Conservation (phyloP, 768 basidiomycete species). For the Serendipita indica region DNA sequence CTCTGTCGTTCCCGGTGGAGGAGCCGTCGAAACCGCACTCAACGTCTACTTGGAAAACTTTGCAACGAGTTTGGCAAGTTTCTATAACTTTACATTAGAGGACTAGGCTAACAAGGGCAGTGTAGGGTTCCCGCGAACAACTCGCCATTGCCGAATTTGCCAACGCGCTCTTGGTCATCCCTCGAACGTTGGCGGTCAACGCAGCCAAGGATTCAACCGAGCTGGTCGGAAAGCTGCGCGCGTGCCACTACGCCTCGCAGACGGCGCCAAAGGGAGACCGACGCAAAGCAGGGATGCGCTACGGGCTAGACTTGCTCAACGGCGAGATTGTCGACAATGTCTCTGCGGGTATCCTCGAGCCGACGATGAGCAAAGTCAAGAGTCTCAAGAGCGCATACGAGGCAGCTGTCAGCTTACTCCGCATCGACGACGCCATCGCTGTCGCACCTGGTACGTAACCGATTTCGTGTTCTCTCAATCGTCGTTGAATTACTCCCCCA, state of each 20-base stretch:
- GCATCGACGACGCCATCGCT: conserved; percentile 94
- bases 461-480: neutral
- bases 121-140: conserved; percentile 91
- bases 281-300: conserved; percentile 77
- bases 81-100: neutral
- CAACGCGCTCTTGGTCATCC: conserved; percentile 78
- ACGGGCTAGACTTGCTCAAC: conserved; percentile 87
- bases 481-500: neutral
- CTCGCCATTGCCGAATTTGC: conserved; percentile 99
- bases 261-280: conserved; percentile 82
- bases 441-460: conserved; percentile 59
- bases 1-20: conserved; percentile 89
- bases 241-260: conserved; percentile 94
- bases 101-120: neutral
- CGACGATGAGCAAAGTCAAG: conserved; percentile 93
- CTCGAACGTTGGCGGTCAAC: conserved; percentile 92
- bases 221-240: conserved; percentile 87
- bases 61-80: conserved; percentile 82
- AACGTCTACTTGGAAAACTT: conserved; percentile 98
- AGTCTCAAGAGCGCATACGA: conserved; percentile 95
- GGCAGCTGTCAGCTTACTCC: conserved; percentile 83
- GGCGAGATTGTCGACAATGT: conserved; percentile 95
- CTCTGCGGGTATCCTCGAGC: conserved; percentile 83
- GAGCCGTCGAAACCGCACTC: conserved; percentile 90
- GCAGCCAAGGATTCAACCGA: conserved; percentile 98